phyloP scores from a whole-genome alignment of 1,139 yeast genomes.

The Yueomyces sp. region DNA sequence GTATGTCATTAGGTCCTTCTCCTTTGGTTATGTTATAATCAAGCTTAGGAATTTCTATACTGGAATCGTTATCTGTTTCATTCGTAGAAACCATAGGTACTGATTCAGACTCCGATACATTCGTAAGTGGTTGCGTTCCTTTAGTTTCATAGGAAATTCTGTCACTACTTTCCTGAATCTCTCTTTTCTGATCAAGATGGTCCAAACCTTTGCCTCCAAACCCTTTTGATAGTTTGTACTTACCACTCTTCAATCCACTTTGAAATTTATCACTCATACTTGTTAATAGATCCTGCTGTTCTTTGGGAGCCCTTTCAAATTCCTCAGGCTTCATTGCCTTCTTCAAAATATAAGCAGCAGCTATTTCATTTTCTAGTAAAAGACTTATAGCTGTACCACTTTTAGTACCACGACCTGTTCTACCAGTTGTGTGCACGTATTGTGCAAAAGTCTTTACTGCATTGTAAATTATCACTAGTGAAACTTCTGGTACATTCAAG shows the following conservation, averaged over 20 bases:
- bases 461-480: slow-evolving; percentile 73
- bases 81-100: slow-evolving; percentile 5
- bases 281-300: slow-evolving; percentile 27
- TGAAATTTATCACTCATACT: slow-evolving; percentile 46
- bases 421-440: slow-evolving; percentile 89
- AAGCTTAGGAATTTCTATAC: slow-evolving; percentile 49
- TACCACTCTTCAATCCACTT: slow-evolving; percentile 54
- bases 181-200: slow-evolving; percentile 59
- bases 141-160: slow-evolving; percentile 28
- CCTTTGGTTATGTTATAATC: slow-evolving; percentile 20
- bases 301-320: slow-evolving; percentile 29
- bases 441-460: slow-evolving; percentile 91
- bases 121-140: slow-evolving; percentile 12
- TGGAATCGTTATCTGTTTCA: slow-evolving; percentile 35
- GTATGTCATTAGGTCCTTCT: slow-evolving; percentile 38
- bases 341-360: slow-evolving; percentile 53
- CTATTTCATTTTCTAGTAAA: slow-evolving; percentile 48
- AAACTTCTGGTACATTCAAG: slow-evolving; percentile 72
- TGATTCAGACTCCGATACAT: slow-evolving; percentile 7
- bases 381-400: slow-evolving; percentile 72
- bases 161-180: slow-evolving; percentile 41
- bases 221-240: slow-evolving; percentile 58
- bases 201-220: slow-evolving; percentile 93
- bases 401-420: slow-evolving; percentile 90
- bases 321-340: slow-evolving; percentile 49